These are phyloP conservation scores for Moesziomyces antarcticus DNA, from an alignment of 1,284 basidiomycete genomes.

Conservation along the genomic window DNA sequence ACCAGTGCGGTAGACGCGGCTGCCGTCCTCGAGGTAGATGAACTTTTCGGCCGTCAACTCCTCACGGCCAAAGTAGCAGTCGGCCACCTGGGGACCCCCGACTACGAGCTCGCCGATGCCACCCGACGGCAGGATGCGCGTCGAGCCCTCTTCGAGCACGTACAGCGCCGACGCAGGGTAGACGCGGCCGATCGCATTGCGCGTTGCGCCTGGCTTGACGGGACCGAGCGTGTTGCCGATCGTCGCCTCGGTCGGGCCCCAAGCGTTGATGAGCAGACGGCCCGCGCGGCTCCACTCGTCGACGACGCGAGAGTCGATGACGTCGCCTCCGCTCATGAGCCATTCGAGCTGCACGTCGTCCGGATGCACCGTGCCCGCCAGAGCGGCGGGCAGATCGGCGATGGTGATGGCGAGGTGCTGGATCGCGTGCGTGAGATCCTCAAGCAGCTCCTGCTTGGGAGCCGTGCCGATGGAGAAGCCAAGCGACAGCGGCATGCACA, in stretches of 20 bases:
- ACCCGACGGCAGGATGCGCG: constrained; percentile 40
- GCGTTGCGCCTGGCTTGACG: constrained; percentile 41
- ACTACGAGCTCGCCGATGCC: constrained; percentile 63
- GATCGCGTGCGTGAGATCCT: constrained; percentile 59
- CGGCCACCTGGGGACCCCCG: constrained; percentile 64
- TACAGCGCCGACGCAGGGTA: constrained; percentile 57
- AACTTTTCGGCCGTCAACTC: constrained; percentile 61
- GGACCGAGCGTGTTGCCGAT: constrained; percentile 66
- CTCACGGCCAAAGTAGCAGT: constrained; percentile 59
- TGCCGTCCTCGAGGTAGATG: constrained; percentile 49
- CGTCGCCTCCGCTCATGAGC: constrained; percentile 67
- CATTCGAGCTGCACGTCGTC: constrained; percentile 59
- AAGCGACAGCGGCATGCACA: constrained; percentile 63
- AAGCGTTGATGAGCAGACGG: constrained; percentile 63
- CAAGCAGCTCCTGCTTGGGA: constrained; percentile 60
- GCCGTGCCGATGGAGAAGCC: constrained; percentile 62
- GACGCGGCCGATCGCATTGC: constrained; percentile 57
- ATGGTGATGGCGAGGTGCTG: constrained; percentile 58
- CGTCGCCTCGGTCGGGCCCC: constrained; percentile 66
- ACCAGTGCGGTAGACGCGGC: constrained; percentile 63
- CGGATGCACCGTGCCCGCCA: constrained; percentile 60
- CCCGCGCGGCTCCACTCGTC: constrained; percentile 56
- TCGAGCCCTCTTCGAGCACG: constrained; percentile 43
- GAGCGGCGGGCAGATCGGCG: constrained; percentile 63
- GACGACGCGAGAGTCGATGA: constrained; percentile 62